Base-by-base conservation (phyloP, 768 basidiomycete species). In the Neoboletus subvelutipes region DNA sequence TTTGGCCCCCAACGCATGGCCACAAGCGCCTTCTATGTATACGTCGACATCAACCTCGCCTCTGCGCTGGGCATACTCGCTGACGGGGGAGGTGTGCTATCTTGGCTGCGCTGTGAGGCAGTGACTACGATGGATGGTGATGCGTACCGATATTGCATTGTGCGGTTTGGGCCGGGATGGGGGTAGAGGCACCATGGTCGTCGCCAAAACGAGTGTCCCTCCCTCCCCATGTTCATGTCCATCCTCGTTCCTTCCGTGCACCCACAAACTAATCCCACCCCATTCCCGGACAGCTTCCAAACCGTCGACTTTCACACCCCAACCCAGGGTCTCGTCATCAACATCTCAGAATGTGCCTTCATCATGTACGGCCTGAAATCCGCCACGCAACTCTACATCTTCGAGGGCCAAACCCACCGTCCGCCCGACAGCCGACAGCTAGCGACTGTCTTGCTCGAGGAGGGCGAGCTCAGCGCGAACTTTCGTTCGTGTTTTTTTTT, bases 301-400 rank as follows among this genome's bases (percentile, higher is more conserved):
- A 87, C 87, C 0, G 85, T 98, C n/a, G 94, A 94, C 72, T 97
- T 99, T 69, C 90, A 97, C 64, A 86, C 85, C 75, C 75, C 80
- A 2, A 86, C 83, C 2, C 96, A 98, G 68, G 85, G 91, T 18
- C 82, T 98, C 5, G 93, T 91, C 0, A 94, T 97, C 0, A 96
- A 96, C 1, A 95, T 95, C 0, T 85, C 83, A 54, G 96, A 98
- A 74, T 96, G 96, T 1, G 93, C 94, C 0, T 85, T 94, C 51
- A 81, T 92, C 56, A 93, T 97, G 87, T 98, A 96, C 68, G 95
- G 98, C 68, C 80, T 98, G 52, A 97, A 97, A 73, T 94, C 94
- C 0, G 94, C 94, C 0, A 98, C 91, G 1, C 84, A 96, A 11
- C 77, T 98, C 15, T 99, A 97, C 66, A 90, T 98, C 0, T 83